Conservation (phyloP, 176 grass and related monocot species). For the Oryza nivara region DNA sequence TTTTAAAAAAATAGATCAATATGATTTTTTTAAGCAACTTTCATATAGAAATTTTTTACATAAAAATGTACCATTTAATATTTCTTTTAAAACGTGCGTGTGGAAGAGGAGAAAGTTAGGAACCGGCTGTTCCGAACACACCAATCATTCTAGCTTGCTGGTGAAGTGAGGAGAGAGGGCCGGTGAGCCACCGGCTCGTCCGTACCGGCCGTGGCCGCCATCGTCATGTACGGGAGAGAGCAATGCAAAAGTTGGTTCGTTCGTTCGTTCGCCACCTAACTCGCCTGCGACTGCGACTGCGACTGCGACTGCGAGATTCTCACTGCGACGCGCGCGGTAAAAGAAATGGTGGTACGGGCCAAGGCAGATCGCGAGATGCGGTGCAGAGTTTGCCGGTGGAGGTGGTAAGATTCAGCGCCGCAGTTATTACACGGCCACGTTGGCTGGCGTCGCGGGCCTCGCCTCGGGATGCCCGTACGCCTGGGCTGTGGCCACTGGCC, state of each 20-base stretch:
- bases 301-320: background rate
- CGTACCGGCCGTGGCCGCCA: background rate
- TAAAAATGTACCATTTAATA: too few relatives aligned
- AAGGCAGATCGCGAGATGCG: background rate
- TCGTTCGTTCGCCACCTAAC: background rate
- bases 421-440: constrained; percentile 21
- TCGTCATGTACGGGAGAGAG: background rate
- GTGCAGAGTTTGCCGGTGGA: background rate
- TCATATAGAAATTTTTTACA: too few relatives aligned
- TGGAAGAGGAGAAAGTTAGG: too few relatives aligned
- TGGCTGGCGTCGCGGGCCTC: background rate
- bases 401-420: background rate
- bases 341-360: background rate
- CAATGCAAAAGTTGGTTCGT: background rate
- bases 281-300: background rate
- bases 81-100: too few relatives aligned
- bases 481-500: background rate
- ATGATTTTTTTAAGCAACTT: too few relatives aligned
- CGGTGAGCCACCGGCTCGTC: background rate
- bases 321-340: background rate
- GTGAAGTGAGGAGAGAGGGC: background rate
- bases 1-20: too few relatives aligned
- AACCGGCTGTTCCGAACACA: too few relatives aligned
- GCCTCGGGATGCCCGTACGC: constrained; percentile 50
- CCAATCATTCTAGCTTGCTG: background rate